These are phyloP conservation scores for Peniophora sp. DNA, from an alignment of 1,284 basidiomycete species.

Conservation along the genomic window DNA sequence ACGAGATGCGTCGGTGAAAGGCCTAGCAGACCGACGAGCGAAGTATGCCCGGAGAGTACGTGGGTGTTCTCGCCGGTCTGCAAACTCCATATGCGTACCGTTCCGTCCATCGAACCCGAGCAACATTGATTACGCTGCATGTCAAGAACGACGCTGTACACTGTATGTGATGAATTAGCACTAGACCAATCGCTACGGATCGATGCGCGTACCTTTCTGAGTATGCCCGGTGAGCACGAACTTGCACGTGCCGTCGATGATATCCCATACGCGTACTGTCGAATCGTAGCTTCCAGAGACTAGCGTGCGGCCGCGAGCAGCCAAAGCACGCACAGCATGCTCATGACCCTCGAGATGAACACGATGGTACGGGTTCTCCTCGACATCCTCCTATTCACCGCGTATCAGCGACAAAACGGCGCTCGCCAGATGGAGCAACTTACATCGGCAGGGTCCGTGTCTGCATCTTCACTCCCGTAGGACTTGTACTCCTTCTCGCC, in stretches of 20 bases:
- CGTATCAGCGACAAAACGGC: constrained; percentile 1
- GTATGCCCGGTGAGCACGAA: constrained; percentile 82
- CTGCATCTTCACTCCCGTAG: constrained; percentile 59
- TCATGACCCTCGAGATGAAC: constrained; percentile 82
- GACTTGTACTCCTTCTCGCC: constrained; percentile 73
- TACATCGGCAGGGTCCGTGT: constrained; percentile 64
- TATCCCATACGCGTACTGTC: constrained; percentile 92
- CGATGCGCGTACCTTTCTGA: constrained; percentile 65
- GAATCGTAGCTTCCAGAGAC: constrained; percentile 96
- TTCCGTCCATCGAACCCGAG: constrained; percentile 95
- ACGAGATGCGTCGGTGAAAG: constrained; percentile 86
- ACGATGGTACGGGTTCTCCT: constrained; percentile 87
- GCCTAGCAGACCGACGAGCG: constrained; percentile 81
- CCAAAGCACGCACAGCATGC: constrained; percentile 87
- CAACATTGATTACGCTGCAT: constrained; percentile 79
- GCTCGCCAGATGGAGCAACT: constrained; percentile 16
- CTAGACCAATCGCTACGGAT: constrained; percentile 1
- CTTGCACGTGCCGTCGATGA: constrained; percentile 78
- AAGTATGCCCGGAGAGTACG: constrained; percentile 80
- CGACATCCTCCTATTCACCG: constrained; percentile 50
- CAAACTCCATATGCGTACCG: constrained; percentile 88
- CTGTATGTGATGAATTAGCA: constrained; percentile 29
- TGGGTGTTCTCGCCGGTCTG: constrained; percentile 74
- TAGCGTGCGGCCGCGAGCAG: constrained; percentile 80
- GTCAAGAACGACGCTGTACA: constrained; percentile 89